A percentile compares a stretch with the other conserved stretches of the same genome.
phyloP scores from a whole-genome alignment of 1,284 basidiomycete genomes.

The Ganoderma multipileum region DNA sequence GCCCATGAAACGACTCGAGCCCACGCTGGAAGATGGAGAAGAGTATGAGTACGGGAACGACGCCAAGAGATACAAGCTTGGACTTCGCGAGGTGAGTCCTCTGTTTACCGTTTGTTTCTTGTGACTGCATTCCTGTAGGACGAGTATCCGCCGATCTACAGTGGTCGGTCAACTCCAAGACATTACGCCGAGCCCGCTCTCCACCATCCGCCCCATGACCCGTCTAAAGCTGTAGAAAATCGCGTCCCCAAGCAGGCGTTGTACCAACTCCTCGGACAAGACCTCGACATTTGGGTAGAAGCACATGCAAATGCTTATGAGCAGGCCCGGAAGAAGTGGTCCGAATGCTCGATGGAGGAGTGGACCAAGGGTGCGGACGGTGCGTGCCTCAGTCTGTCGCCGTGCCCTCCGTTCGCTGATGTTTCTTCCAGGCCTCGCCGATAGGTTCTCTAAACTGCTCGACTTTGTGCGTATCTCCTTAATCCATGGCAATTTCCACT shows the following conservation, averaged over 20 bases:
- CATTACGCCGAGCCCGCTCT: conserved; percentile 8
- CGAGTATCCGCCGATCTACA: conserved; percentile 15
- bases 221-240: not conserved
- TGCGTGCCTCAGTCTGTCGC: conserved; percentile 11
- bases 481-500: too few relatives aligned
- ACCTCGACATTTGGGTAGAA: conserved; percentile 35
- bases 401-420: not conserved
- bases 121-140: conserved; percentile 22
- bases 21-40: conserved; percentile 28
- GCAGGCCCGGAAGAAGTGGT: conserved; percentile 39
- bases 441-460: conserved; percentile 35
- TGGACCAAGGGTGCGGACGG: conserved; percentile 42
- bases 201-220: not conserved
- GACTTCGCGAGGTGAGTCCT: conserved; percentile 19
- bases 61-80: conserved; percentile 35
- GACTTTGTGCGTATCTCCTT: conserved; percentile 35
- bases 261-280: conserved; percentile 36
- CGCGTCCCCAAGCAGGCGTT: conserved; percentile 26
- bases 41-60: conserved; percentile 28
- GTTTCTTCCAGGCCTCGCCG: conserved; percentile 29
- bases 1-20: conserved; percentile 31
- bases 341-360: conserved; percentile 40
- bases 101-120: not conserved
- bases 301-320: conserved; percentile 36
- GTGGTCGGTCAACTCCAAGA: conserved; percentile 21